Evolutionary conservation across 1,284 basidiomycete species (phyloP), one percentile per base, ranked within the genome.

Genomic region (Exobasidium rhododendri): DNA sequence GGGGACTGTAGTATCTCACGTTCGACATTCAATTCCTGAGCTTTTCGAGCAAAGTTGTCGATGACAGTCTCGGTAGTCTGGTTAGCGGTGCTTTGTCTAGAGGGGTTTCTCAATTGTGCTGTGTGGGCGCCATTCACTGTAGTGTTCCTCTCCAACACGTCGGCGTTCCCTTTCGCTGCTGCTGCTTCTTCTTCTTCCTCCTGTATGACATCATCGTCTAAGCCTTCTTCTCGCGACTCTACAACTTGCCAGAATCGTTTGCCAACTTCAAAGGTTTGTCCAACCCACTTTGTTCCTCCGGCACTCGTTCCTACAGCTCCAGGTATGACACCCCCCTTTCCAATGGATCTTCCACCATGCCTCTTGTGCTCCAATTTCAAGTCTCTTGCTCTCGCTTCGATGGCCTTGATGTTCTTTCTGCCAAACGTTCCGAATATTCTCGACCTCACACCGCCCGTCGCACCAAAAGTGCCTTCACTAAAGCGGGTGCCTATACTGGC

Each of bases 221-320:
- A 40, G 2, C 35, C 52, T 32, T 57, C 62, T 4, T 62, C 59
- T 4, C 67, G 66, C n/a, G 57, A 46, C n/a, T 68, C 60, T 32
- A 73, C 50, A 26, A 74, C 65, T 51, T 74, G 67, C 61, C 63
- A 68, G 35, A 78, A 74, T 43, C 69, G 60, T 31, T 63, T 50
- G 22, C 77, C 77, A 7, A 78, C 61, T 55, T 73, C 65, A 51
- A 77, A 79, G 49, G 69, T 73, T 29, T 64, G 56, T 7, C 77
- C 77, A 13, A 77, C 68, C 74, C 74, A 76, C 29, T 74, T 74
- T 4, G 74, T 73, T 17, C 74, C 74, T 2, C 74, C 74, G n/a
- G 62, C 59, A 56, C 73, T 74, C 20, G 73, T 75, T n/a, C 74
- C 74, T 2, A 76, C 65, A 1, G 60, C 55, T 35, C 73, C 73